Base-by-base conservation (phyloP, 192 early-diverging fungal genomes). In the Gaertneriomyces semiglobifer region DNA sequence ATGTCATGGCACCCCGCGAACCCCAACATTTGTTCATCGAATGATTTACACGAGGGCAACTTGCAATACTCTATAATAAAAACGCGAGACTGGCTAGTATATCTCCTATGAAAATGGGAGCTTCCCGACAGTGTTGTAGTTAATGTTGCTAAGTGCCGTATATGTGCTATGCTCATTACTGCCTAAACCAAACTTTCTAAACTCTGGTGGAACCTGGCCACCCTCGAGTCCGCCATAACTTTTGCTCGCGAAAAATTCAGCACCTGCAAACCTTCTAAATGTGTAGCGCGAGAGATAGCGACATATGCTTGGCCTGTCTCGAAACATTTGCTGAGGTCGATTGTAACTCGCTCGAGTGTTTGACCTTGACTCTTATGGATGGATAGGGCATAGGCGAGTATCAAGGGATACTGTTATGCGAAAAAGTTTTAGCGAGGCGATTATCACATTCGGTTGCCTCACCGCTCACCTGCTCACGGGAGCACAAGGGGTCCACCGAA, bases 321-420 rank as follows among this genome's bases (percentile, higher is more conserved):
- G 62, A 84, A 84, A 7, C 79, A 65, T n/a, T 65, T 65, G 6
- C 64, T 66, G 4, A 84, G 61, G 71, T 84, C 79, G 12, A 81
- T 79, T 8, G 62, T 58, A 16, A 81, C 69, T 3, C 54, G 53
- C 12, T 74, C 46, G 4, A 84, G 47, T n/a, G 79, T 79, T 58
- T 81, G 79, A 7, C 82, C 82, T 71, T 84, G 82, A 25, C 69
- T 70, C 46, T 84, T 84, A 66, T 84, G 82, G 40, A 84, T 81
- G 44, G 65, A 78, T 77, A 83, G 55, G 19, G 77, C 71, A 64
- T 80, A 83, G 8, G 81, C 70, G 14, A 83, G 65, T 2, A 77
- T 43, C 2, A 83, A 53, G 4, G 78, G 81, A 44, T 74, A 19
- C 61, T 62, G 61, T 46, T 38, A 51, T 25, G 43, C 48, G 56